Evolutionary conservation across 139 green algal species (phyloP).

Genomic region (Yamagishiella unicocca): DNA sequence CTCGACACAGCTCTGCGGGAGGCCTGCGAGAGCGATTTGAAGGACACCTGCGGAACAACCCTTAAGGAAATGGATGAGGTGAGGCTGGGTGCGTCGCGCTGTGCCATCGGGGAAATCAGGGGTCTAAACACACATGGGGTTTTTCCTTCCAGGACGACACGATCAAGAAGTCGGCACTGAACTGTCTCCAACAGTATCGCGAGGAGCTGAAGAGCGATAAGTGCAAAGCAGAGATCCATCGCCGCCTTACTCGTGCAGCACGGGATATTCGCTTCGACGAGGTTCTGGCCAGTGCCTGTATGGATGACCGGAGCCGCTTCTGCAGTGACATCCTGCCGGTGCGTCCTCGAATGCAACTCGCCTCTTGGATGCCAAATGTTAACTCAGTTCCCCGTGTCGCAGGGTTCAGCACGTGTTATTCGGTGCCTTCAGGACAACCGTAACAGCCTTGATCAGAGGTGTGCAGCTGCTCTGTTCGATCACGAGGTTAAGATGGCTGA

Average conservation of each 20-base stretch:
- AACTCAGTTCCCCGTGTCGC: neutral
- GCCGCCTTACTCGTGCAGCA: slow-evolving; percentile 68
- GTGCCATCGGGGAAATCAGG: neutral
- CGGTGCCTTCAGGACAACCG: slow-evolving; percentile 88
- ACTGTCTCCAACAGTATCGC: slow-evolving; percentile 69
- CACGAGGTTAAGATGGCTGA: slow-evolving; percentile 83
- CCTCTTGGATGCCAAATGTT: neutral
- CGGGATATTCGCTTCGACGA: slow-evolving; percentile 92
- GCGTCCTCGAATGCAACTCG: slow-evolving; percentile 10
- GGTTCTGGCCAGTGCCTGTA: slow-evolving; percentile 79
- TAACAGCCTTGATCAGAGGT: slow-evolving; percentile 71
- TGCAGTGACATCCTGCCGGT: slow-evolving; percentile 75
- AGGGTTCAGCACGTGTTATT: slow-evolving; percentile 88
- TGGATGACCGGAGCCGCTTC: slow-evolving; percentile 70
- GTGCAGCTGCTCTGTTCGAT: slow-evolving; percentile 83
- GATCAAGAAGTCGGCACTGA: slow-evolving; percentile 44
- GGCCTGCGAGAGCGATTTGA: slow-evolving; percentile 64
- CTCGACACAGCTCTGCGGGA: slow-evolving; percentile 74
- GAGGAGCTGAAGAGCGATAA: slow-evolving; percentile 68
- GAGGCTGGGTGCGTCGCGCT: neutral
- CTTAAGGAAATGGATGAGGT: slow-evolving; percentile 67
- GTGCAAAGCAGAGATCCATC: slow-evolving; percentile 60
- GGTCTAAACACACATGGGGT: neutral
- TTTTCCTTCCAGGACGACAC: slow-evolving; percentile 49
- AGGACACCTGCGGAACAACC: slow-evolving; percentile 57